Conservation (phyloP, 2,329 filamentous ascomycete genomes). For the Colletotrichum melonis region DNA sequence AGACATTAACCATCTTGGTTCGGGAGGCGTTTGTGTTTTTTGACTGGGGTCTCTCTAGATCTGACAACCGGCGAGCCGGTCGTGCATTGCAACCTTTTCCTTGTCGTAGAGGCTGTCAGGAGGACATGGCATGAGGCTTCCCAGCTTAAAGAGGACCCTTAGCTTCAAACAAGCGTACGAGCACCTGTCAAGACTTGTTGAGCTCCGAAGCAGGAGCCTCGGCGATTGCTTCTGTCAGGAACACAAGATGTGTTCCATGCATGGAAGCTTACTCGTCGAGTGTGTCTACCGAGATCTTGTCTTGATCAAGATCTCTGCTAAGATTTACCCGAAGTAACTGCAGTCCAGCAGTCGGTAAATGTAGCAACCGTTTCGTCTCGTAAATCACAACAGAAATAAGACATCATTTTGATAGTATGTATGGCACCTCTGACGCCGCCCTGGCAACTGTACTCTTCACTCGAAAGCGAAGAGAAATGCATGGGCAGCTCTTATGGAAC, state of each 20-base stretch:
- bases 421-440: constrained; percentile 87
- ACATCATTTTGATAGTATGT: constrained; percentile 60
- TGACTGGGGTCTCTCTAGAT: constrained; percentile 5
- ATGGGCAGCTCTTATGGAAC: constrained; percentile 81
- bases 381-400: background rate
- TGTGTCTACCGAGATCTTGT: background rate
- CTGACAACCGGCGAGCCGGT: constrained; percentile 16
- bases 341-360: background rate
- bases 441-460: constrained; percentile 62
- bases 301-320: background rate
- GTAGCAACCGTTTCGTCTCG: background rate
- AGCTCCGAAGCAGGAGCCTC: background rate
- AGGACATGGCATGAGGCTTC: constrained; percentile 22
- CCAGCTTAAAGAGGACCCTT: constrained; percentile 11
- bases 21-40: background rate
- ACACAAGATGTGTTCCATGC: background rate
- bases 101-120: constrained; percentile 25
- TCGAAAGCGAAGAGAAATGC: constrained; percentile 48
- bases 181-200: constrained; percentile 2
- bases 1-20: background rate
- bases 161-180: constrained; percentile 8
- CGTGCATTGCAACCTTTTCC: constrained; percentile 15
- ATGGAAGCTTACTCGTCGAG: constrained; percentile 14
- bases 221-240: constrained; percentile 5
- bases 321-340: background rate